Conservation (phyloP, 2,329 filamentous ascomycete genomes). For the Aspergillus proliferans region DNA sequence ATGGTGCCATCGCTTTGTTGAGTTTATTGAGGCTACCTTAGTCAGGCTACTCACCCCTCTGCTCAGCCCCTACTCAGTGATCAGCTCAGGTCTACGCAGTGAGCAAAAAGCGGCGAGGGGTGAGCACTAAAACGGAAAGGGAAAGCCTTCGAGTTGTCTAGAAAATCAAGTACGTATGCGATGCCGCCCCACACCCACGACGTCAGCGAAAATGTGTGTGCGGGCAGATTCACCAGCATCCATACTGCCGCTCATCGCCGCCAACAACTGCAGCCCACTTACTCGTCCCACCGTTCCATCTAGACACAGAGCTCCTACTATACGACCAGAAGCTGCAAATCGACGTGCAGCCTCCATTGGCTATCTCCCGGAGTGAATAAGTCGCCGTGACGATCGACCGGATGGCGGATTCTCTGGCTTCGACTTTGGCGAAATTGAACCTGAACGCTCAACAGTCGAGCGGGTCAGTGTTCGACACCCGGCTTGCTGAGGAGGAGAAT, state of each 20-base stretch:
- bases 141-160: no score
- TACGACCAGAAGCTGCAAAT: background rate
- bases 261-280: constrained; percentile 4
- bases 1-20: no score
- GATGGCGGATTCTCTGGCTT: constrained; percentile 23
- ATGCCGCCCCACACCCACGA: constrained; percentile 20
- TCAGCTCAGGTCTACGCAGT: no score
- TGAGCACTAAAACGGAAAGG: no score
- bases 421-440: constrained; percentile 22
- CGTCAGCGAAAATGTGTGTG: constrained; percentile 18
- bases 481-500: constrained; percentile 24
- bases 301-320: background rate
- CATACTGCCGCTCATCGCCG: constrained; percentile 18
- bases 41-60: no score
- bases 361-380: background rate
- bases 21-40: no score
- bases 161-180: no score
- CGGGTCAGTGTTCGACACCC: constrained; percentile 21
- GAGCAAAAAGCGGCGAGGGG: no score
- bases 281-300: background rate
- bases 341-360: background rate
- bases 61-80: no score
- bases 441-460: constrained; percentile 19
- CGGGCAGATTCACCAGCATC: background rate
- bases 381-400: background rate